Percentiles rank a stretch among this genome's conserved stretches.
Evolutionary conservation across 768 basidiomycete genomes (phyloP).

Genomic region (Auricularia auricula-judae): DNA sequence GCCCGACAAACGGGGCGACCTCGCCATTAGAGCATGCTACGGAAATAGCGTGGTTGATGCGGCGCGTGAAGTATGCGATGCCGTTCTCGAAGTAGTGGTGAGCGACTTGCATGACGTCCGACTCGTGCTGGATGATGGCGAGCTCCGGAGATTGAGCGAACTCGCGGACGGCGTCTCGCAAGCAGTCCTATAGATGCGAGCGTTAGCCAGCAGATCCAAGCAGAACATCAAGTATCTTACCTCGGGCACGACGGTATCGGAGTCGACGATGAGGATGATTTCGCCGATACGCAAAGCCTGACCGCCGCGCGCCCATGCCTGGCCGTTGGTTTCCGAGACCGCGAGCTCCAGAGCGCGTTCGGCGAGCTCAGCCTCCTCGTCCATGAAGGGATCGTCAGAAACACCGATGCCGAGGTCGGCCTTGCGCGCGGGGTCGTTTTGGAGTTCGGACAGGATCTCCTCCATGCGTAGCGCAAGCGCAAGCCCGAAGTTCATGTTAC

Average conservation of each 20-base stretch:
- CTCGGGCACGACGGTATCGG: constrained; percentile 38
- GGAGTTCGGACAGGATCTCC: constrained; percentile 12
- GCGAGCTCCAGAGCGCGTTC: constrained; percentile 73
- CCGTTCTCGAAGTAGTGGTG: constrained; percentile 75
- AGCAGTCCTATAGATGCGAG: constrained; percentile 45
- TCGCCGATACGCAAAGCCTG: constrained; percentile 68
- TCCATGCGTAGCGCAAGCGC: constrained; percentile 54
- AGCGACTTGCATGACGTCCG: constrained; percentile 62
- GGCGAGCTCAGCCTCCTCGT: constrained; percentile 31
- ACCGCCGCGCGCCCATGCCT: constrained; percentile 61
- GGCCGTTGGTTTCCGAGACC: constrained; percentile 58
- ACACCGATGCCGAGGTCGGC: constrained; percentile 4
- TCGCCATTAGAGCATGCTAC: constrained; percentile 59
- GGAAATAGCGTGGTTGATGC: constrained; percentile 50
- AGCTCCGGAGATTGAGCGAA: constrained; percentile 72
- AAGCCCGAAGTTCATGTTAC: constrained; percentile 83
- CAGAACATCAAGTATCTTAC: not conserved
- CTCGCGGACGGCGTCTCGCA: constrained; percentile 83
- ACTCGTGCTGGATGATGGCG: constrained; percentile 82
- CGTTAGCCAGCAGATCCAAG: not conserved
- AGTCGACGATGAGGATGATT: constrained; percentile 72
- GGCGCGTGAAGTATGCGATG: constrained; percentile 42
- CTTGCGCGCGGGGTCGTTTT: not conserved
- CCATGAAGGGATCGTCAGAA: constrained; percentile 20
- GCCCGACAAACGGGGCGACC: constrained; percentile 75